Evolutionary conservation across 1,284 basidiomycete species (phyloP).

Genomic region (Ustilago crameri): DNA sequence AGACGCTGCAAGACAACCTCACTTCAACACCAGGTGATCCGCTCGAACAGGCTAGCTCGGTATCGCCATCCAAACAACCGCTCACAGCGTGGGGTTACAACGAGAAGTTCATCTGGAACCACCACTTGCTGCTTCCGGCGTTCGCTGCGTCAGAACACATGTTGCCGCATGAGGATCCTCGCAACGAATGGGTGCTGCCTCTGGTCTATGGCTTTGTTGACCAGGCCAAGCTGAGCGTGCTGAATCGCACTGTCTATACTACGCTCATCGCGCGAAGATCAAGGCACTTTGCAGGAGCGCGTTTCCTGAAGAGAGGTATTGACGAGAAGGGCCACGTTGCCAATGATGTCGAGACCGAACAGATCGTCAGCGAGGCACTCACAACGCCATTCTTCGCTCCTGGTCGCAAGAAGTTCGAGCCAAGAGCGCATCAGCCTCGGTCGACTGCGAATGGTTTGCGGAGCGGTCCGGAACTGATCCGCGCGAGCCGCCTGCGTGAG

Average conservation of each 20-base stretch:
- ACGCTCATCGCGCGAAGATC: slow-evolving; percentile 94
- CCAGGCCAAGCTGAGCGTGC: slow-evolving; percentile 93
- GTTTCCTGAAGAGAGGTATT: slow-evolving; percentile 93
- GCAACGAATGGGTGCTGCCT: slow-evolving; percentile 85
- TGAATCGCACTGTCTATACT: slow-evolving; percentile 89
- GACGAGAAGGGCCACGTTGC: slow-evolving; percentile 93
- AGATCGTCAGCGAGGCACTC: slow-evolving; percentile 93
- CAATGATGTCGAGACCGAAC: slow-evolving; percentile 99
- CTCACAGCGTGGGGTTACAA: slow-evolving; percentile 75
- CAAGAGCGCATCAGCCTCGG: slow-evolving; percentile 13
- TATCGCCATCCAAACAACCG: slow-evolving; percentile 33
- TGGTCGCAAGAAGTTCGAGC: slow-evolving; percentile 24
- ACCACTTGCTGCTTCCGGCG: slow-evolving; percentile 81
- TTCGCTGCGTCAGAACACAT: slow-evolving; percentile 65
- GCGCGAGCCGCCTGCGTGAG: slow-evolving; percentile 32
- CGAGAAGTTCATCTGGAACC: slow-evolving; percentile 96
- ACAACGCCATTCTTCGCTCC: slow-evolving; percentile 73
- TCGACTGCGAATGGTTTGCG: slow-evolving; percentile 4
- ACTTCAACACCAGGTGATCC: slow-evolving; percentile 69
- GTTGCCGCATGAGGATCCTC: slow-evolving; percentile 26
- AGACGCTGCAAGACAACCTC: slow-evolving; percentile 93
- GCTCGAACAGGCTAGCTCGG: slow-evolving; percentile 66
- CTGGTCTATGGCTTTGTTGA: slow-evolving; percentile 96
- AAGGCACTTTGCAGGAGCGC: slow-evolving; percentile 92
- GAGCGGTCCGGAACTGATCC: slow-evolving; percentile 17